Evolutionary conservation across 805 yeast species (phyloP), one percentile per base, ranked within the genome.

Genomic region (Lipomyces lipofer): DNA sequence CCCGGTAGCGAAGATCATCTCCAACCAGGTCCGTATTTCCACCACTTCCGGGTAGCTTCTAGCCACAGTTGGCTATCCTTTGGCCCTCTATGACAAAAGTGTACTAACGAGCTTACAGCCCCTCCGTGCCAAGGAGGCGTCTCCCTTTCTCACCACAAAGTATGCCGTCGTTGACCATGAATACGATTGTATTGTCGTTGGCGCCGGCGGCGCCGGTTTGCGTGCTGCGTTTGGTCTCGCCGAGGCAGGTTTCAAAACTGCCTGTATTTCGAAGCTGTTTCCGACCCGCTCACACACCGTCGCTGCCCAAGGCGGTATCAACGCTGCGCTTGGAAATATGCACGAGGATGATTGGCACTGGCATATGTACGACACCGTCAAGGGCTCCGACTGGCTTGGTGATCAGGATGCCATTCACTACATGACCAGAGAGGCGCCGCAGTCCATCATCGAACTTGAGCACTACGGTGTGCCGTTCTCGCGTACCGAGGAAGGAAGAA

Each of bases 341-440:
- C 98, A 94, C 78, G 79, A 82, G 65, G 99, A 92, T 74, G 91
- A 91, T 78, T 92, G 99, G 99, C 95, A 88, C 74, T 94, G 98
- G 97, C 99, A 92, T 75, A 91, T 92, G 97, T 92, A 94, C 75
- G 99, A 92, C 71, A 92, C 99, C 67, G 98, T 92, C 66, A 92
- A 92, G 77, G 99, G 99, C 62, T 90, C 97, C 8, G 99, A 92
- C 76, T 92, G 99, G 99, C 83, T 92, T 61, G 99, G 99, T 69
- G 99, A 92, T 75, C 99, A 92, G 78, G 99, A 92, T 71, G 97
- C 98, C 52, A 92, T 94, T 71, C 98, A 92, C 76, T 92, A 92
- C 77, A 92, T 92, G 99, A 92, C 99, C 54, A 84, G 90, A 72
- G 98, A 92, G 76, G 99, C 99, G 25, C 97, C 98, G 40, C 82